A percentile compares a stretch with the other conserved stretches of the same genome.
Conservation (phyloP, 1,284 basidiomycete genomes). For the Agroathelia rolfsii region DNA sequence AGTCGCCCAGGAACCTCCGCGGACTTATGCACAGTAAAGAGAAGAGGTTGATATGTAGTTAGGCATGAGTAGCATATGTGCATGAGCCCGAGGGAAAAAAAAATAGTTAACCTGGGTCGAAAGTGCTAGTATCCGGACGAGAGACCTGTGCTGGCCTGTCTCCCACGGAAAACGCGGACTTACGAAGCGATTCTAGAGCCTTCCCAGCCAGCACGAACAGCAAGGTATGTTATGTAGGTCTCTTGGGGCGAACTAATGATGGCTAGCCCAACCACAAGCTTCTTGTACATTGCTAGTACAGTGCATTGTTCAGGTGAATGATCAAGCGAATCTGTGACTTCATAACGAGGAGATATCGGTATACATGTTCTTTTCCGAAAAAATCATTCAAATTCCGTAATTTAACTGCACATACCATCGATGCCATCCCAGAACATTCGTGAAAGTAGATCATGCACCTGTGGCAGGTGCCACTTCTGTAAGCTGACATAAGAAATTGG, state of each 20-base stretch:
- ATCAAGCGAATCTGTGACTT: constrained; percentile 60
- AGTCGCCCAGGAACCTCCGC: no score
- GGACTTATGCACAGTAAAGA: no score
- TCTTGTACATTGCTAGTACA: constrained; percentile 58
- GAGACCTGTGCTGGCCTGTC: no score
- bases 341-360: constrained; percentile 6
- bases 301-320: constrained; percentile 61
- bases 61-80: no score
- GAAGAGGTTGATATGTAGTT: no score
- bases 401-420: constrained; percentile 35
- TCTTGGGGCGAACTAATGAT: constrained; percentile 70
- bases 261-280: constrained; percentile 63
- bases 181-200: constrained; percentile 67
- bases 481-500: constrained; percentile 60
- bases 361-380: constrained; percentile 1
- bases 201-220: constrained; percentile 69
- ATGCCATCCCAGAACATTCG: constrained; percentile 67
- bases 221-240: constrained; percentile 72
- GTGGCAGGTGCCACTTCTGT: constrained; percentile 45
- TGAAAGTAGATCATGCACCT: constrained; percentile 58
- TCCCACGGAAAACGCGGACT: constrained; percentile 14
- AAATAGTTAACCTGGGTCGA: not conserved
- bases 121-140: no score
- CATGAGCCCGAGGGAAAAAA: no score
- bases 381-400: not conserved